These are phyloP conservation scores for Pseudogymnoascus sp. DNA, from an alignment of 2,329 filamentous ascomycete species.

Conservation along the genomic window DNA sequence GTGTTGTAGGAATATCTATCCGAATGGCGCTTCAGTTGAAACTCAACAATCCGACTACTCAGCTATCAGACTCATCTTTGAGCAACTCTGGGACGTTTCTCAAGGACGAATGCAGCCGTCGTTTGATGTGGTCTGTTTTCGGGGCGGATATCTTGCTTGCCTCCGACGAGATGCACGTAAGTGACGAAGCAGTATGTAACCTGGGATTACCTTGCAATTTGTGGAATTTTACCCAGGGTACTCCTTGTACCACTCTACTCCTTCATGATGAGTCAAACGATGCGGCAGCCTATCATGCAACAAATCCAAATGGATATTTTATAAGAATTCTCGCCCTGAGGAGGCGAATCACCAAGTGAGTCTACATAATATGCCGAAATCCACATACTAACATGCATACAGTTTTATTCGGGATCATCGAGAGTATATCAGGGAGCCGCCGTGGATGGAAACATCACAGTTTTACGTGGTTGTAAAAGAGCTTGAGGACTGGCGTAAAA, in stretches of 20 bases:
- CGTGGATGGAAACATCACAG: conserved; percentile 1
- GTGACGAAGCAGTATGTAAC: not conserved
- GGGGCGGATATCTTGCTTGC: conserved; percentile 7
- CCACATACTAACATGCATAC: not conserved
- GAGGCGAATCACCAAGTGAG: conserved; percentile 8
- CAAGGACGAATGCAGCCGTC: conserved; percentile 6
- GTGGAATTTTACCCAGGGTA: conserved; percentile 9
- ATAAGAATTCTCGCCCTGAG: conserved; percentile 4
- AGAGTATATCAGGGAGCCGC: not conserved
- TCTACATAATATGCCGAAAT: not conserved
- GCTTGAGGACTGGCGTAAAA: conserved; percentile 6
- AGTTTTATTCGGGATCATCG: not conserved
- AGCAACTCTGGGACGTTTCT: not conserved
- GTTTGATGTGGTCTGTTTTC: conserved; percentile 9
- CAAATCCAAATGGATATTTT: conserved; percentile 7
- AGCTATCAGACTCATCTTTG: not conserved
- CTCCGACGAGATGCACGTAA: conserved; percentile 8
- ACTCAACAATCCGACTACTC: not conserved
- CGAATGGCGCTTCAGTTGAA: conserved; percentile 9
- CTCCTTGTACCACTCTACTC: not conserved
- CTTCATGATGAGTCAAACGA: conserved; percentile 2
- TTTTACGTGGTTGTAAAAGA: conserved; percentile 5
- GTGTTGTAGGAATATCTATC: conserved; percentile 6
- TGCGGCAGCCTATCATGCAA: conserved; percentile 1
- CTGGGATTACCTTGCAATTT: conserved; percentile 7